A percentile compares a stretch with the other conserved stretches of the same genome.
phyloP scores from a whole-genome alignment of 306 rosid species.

The apple (Malus domestica) region DNA sequence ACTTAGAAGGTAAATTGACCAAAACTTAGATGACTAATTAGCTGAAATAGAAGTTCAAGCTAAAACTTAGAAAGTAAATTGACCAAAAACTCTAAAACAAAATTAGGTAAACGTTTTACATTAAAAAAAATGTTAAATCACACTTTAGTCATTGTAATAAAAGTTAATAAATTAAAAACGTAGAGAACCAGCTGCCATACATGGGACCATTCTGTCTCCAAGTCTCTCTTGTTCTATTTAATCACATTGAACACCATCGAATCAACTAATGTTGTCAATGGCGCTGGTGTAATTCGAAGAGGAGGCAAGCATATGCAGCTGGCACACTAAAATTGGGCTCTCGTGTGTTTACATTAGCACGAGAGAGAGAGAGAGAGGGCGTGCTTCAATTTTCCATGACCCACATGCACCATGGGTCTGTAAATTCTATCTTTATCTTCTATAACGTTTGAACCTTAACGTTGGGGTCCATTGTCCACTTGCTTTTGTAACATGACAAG shows the following conservation, averaged over 20 bases:
- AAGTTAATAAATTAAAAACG: neutral
- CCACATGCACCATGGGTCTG: slow-evolving; percentile 59
- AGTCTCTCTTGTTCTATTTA: neutral
- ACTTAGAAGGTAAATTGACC: neutral
- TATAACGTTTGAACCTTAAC: slow-evolving; percentile 21
- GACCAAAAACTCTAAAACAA: no score
- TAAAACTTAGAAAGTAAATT: no score
- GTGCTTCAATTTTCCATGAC: slow-evolving; percentile 54
- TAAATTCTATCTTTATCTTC: slow-evolving; percentile 40
- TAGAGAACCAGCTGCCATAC: neutral
- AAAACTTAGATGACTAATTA: no score
- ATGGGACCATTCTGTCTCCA: neutral
- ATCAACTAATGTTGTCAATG: neutral
- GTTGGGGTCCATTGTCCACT: slow-evolving; percentile 26
- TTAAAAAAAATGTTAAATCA: neutral
- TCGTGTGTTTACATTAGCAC: neutral
- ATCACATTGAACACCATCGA: neutral
- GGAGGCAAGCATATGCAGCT: slow-evolving; percentile 16
- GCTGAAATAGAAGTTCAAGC: no score
- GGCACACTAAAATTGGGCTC: slow-evolving; percentile 31
- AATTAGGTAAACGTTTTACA: no score
- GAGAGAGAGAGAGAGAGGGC: neutral
- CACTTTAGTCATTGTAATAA: neutral
- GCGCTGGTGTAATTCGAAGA: neutral
- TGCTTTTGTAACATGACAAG: slow-evolving; percentile 25